Evolutionary conservation across 768 basidiomycete genomes (phyloP).

Genomic region (Trametes coccinea): DNA sequence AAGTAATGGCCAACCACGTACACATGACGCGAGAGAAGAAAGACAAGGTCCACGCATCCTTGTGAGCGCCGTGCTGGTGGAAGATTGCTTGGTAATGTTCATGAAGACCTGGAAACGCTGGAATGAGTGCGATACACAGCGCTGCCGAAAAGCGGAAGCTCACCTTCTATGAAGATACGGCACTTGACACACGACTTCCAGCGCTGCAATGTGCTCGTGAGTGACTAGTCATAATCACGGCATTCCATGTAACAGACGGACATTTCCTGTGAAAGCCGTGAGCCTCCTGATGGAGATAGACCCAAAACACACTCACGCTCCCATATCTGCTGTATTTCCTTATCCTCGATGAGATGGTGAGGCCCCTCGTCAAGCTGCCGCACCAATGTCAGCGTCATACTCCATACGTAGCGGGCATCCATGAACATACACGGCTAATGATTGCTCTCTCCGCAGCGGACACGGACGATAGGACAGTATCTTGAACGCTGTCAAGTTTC

Average conservation of each 20-base stretch:
- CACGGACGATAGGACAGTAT: neutral
- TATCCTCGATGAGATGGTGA: conserved; percentile 6
- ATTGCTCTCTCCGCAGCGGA: neutral
- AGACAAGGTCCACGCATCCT: conserved; percentile 13
- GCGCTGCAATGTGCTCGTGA: neutral
- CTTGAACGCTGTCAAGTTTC: conserved; percentile 8
- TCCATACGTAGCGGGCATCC: neutral
- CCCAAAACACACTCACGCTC: neutral
- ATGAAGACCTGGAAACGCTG: neutral
- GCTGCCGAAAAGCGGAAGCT: neutral
- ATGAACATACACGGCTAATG: neutral
- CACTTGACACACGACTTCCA: conserved; percentile 14
- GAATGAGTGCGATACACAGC: neutral
- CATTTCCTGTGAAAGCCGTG: neutral
- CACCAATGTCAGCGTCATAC: too few relatives aligned
- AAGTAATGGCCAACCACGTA: neutral
- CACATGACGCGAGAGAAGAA: conserved; percentile 16
- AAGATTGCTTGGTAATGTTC: conserved; percentile 2
- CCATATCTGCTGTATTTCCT: conserved; percentile 2
- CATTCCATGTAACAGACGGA: neutral
- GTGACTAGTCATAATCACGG: neutral
- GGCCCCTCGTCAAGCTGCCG: conserved; percentile 8
- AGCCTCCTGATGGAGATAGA: neutral
- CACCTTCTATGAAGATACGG: conserved; percentile 11
- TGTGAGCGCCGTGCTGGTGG: neutral